Evolutionary conservation across 2,329 filamentous ascomycete species (phyloP).

Genomic region (Apiospora aurea): DNA sequence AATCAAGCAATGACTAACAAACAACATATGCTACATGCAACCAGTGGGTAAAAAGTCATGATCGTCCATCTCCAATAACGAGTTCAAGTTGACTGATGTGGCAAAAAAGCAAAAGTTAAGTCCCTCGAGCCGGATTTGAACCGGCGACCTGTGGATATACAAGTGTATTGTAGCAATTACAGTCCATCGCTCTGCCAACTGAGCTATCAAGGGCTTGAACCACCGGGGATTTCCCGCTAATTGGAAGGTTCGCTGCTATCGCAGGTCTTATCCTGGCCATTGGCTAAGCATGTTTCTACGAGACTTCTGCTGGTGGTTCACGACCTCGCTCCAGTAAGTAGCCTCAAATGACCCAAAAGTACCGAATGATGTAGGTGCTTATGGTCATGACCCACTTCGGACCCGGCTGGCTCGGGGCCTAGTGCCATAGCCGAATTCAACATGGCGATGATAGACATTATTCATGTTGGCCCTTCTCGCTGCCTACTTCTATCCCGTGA

Average conservation of each 20-base stretch:
- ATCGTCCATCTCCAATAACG: no score
- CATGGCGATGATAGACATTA: no score
- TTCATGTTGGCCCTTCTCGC: no score
- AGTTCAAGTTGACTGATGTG: no score
- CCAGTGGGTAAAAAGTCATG: no score
- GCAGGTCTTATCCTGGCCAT: no score
- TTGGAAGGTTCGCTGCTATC: no score
- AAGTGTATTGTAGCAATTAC: slow-evolving; percentile 18
- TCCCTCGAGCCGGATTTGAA: slow-evolving; percentile 22
- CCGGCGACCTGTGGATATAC: slow-evolving; percentile 22
- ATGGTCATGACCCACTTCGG: neutral
- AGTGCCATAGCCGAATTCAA: neutral
- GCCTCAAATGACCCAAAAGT: no score
- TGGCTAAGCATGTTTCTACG: neutral
- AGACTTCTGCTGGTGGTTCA: neutral
- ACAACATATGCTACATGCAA: no score
- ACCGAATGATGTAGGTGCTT: neutral
- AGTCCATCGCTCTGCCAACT: slow-evolving; percentile 21
- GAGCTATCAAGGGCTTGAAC: slow-evolving; percentile 6
- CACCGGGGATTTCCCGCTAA: no score
- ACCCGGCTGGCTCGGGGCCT: neutral
- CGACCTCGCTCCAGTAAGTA: neutral
- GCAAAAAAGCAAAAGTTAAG: neutral
- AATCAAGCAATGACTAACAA: no score
- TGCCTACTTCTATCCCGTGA: no score